These are phyloP conservation scores for Datisca glomerata DNA, from an alignment of 306 rosid genomes.

Conservation along the genomic window DNA sequence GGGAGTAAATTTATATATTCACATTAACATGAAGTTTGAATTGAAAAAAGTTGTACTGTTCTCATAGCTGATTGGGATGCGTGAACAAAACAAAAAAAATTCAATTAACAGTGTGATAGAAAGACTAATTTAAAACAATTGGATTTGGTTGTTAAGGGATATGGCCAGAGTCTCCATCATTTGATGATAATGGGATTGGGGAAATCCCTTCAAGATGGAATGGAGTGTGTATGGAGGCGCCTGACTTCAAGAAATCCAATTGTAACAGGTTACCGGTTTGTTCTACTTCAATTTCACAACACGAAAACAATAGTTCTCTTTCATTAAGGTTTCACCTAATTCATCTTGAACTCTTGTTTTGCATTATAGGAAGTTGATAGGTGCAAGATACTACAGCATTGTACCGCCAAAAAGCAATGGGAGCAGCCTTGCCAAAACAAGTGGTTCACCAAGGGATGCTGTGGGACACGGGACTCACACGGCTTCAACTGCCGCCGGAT, in stretches of 20 bases:
- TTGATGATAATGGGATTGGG: constrained; percentile 57
- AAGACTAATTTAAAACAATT: background rate
- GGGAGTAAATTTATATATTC: no score
- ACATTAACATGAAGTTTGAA: no score
- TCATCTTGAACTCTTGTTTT: no score
- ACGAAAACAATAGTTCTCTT: no score
- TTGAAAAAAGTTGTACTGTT: no score
- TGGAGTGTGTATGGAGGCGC: constrained; percentile 79
- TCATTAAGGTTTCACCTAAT: no score
- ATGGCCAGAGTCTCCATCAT: constrained; percentile 93
- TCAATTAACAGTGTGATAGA: background rate
- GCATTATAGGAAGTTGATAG: constrained; percentile 64
- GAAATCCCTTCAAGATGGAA: constrained; percentile 79
- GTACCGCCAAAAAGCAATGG: constrained; percentile 15
- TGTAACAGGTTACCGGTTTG: constrained; percentile 94
- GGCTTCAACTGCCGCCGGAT: constrained; percentile 71
- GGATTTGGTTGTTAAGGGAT: constrained; percentile 38
- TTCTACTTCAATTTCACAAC: constrained; percentile 2
- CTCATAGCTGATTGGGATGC: no score
- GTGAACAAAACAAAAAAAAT: no score
- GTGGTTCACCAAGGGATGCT: constrained; percentile 67
- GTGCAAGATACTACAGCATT: constrained; percentile 71
- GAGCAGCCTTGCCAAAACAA: constrained; percentile 18
- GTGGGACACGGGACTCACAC: constrained; percentile 89
- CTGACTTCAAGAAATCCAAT: constrained; percentile 63